Conservation (phyloP, 2,329 filamentous ascomycete species). For the Penicillium rolfsii region DNA sequence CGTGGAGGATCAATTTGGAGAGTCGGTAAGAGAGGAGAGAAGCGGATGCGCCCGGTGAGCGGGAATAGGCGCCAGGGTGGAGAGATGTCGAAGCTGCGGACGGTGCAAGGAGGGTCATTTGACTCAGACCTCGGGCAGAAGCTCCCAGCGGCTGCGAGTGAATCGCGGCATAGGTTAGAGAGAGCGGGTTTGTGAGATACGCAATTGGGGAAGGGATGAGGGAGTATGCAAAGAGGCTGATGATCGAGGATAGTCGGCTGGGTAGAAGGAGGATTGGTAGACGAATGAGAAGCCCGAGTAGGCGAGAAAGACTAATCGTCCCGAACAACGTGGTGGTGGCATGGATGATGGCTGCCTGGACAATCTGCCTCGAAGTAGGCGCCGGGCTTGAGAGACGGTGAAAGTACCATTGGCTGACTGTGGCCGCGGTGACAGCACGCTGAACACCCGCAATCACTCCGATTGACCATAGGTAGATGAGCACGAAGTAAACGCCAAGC, state of each 20-base stretch:
- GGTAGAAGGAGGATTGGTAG: constrained; percentile 85
- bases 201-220: constrained; percentile 84
- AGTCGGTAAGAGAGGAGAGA: constrained; percentile 84
- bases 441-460: constrained; percentile 86
- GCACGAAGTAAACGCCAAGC: constrained; percentile 86
- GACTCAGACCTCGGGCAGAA: constrained; percentile 76
- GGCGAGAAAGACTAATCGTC: constrained; percentile 84
- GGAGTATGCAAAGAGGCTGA: constrained; percentile 73
- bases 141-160: constrained; percentile 81
- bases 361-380: constrained; percentile 77
- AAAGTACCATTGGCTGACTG: constrained; percentile 99
- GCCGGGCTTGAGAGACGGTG: constrained; percentile 81
- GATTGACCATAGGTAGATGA: constrained; percentile 95
- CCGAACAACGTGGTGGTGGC: constrained; percentile 86
- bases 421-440: constrained; percentile 87
- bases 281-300: constrained; percentile 78
- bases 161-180: constrained; percentile 89
- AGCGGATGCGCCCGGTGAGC: constrained; percentile 44
- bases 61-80: constrained; percentile 49
- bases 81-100: constrained; percentile 69
- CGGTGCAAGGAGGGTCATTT: constrained; percentile 78
- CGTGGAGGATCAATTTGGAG: constrained; percentile 87
- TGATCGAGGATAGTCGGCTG: constrained; percentile 68
- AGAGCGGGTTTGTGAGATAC: constrained; percentile 85
- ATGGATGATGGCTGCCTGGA: constrained; percentile 79